phyloP scores from a whole-genome alignment of 306 rosid species.

The Fragaria ananassa region DNA sequence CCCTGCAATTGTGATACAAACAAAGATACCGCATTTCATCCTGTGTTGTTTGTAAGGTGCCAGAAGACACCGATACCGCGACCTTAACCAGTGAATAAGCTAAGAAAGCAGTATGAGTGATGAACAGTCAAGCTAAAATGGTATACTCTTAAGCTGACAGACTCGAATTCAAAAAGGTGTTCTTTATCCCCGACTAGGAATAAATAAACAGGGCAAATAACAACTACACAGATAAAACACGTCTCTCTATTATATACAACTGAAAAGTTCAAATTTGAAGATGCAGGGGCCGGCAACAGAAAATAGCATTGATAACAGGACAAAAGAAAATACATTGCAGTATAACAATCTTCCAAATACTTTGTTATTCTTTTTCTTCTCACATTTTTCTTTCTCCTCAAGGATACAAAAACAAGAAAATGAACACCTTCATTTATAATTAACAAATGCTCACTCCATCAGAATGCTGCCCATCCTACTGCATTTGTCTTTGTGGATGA shows the following conservation, averaged over 20 bases:
- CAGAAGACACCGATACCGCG: neutral
- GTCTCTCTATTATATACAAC: slow-evolving; percentile 4
- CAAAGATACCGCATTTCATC: neutral
- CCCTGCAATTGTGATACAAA: neutral
- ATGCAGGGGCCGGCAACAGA: neutral
- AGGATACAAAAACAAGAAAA: slow-evolving; percentile 27
- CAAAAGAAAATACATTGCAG: slow-evolving; percentile 36
- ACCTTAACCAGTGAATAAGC: neutral
- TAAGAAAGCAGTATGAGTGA: neutral
- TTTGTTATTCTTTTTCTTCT: slow-evolving; percentile 37
- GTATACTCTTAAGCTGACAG: neutral
- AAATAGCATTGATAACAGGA: slow-evolving; percentile 14
- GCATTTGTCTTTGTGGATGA: slow-evolving; percentile 59
- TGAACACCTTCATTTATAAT: slow-evolving; percentile 37
- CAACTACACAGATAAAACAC: neutral
- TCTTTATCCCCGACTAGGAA: neutral
- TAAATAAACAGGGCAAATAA: neutral
- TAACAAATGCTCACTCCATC: slow-evolving; percentile 50
- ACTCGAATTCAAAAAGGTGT: neutral
- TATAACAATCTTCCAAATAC: slow-evolving; percentile 38
- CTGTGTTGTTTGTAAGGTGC: neutral
- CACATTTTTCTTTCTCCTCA: slow-evolving; percentile 25
- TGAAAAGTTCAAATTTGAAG: neutral
- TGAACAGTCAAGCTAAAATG: neutral
- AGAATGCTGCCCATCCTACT: slow-evolving; percentile 98